Evolutionary conservation across 2,329 filamentous ascomycete species (phyloP).

Genomic region (Corniculantispora saksenae): DNA sequence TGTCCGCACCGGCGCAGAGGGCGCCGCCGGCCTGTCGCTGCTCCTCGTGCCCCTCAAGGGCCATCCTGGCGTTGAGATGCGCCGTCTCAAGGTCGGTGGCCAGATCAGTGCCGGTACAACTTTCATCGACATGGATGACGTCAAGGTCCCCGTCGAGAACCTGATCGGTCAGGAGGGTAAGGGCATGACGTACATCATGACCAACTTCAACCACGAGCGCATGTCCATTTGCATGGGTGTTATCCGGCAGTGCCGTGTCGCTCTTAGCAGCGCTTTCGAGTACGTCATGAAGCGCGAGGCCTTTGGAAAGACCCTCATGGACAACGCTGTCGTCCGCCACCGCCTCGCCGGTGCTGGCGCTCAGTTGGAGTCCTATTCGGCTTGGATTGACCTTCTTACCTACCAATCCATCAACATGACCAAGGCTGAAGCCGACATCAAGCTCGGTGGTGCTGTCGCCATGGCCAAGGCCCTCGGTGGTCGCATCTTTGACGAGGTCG

Average conservation of each 20-base stretch:
- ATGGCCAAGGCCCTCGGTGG: conserved; percentile 72
- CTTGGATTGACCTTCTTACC: conserved; percentile 70
- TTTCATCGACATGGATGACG: conserved; percentile 55
- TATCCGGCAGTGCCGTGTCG: conserved; percentile 28
- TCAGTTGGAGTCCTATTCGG: conserved; percentile 66
- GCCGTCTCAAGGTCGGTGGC: conserved; percentile 61
- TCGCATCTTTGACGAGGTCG: conserved; percentile 71
- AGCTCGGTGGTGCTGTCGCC: conserved; percentile 72
- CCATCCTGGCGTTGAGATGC: conserved; percentile 22
- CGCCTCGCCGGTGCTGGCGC: conserved; percentile 68
- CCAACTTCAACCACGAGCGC: conserved; percentile 57
- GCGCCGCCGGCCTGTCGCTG: conserved; percentile 53
- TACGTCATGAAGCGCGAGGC: conserved; percentile 39
- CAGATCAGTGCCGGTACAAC: conserved; percentile 64
- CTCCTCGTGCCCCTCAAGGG: conserved; percentile 52
- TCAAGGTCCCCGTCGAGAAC: conserved; percentile 53
- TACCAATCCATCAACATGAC: conserved; percentile 65
- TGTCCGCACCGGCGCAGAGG: conserved; percentile 57
- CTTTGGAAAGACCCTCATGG: conserved; percentile 56
- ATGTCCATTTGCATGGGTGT: conserved; percentile 21
- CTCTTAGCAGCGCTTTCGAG: conserved; percentile 35
- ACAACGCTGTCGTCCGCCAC: conserved; percentile 72
- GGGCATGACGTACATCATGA: conserved; percentile 46
- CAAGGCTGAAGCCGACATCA: conserved; percentile 59
- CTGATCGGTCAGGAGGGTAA: conserved; percentile 53